A percentile compares a stretch with the other conserved stretches of the same genome.
These are phyloP conservation scores for Murraya koenigii DNA, from an alignment of 345 rosid species.

Conservation along the genomic window DNA sequence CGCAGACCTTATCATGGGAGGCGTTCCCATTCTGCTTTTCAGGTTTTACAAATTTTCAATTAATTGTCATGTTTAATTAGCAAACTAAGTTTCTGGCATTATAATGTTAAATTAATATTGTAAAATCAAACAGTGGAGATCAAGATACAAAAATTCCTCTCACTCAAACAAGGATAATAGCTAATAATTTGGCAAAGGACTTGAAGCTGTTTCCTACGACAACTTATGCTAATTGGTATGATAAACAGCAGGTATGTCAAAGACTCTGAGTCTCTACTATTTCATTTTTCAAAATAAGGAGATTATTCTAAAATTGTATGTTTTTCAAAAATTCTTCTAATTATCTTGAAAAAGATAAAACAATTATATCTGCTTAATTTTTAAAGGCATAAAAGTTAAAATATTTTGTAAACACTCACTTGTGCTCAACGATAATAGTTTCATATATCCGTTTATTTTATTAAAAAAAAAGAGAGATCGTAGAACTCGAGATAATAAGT, in stretches of 20 bases:
- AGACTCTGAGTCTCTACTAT: not conserved
- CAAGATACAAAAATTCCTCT: not conserved
- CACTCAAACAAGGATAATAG: not conserved
- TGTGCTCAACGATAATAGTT: no score
- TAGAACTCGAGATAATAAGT: no score
- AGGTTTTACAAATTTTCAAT: not conserved
- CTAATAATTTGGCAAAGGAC: not conserved
- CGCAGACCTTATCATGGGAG: not conserved
- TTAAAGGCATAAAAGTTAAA: no score
- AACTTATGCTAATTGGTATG: not conserved
- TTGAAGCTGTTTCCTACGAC: not conserved
- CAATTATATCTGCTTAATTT: no score
- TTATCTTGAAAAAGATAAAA: no score
- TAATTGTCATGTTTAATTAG: no score
- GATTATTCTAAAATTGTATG: not conserved
- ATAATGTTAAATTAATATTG: not conserved
- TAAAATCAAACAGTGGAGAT: not conserved
- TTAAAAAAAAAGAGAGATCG: no score
- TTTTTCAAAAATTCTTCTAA: no score
- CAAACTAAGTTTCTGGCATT: not conserved
- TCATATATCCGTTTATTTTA: accelerated
- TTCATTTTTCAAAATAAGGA: not conserved
- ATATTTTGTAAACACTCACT: no score
- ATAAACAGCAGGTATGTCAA: not conserved
- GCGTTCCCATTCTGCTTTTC: not conserved